Evolutionary conservation across 768 basidiomycete species (phyloP).

Genomic region (Antrodiella citrinella): DNA sequence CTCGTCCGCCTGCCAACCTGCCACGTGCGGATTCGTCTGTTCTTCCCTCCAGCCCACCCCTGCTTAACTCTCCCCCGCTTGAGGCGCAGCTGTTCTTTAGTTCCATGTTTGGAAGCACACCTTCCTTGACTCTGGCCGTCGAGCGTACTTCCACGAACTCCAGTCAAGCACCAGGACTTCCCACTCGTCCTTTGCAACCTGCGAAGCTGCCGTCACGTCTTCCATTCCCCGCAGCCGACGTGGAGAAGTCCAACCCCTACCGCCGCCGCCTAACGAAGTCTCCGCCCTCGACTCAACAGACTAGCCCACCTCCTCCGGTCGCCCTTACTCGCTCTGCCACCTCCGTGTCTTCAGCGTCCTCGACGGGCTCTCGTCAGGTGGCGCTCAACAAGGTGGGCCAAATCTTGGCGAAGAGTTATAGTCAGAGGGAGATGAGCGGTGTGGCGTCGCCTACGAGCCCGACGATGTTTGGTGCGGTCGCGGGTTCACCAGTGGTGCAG

Average conservation of each 20-base stretch:
- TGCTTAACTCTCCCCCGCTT: slow-evolving; percentile 48
- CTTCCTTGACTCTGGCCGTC: slow-evolving; percentile 9
- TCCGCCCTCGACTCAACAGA: background rate
- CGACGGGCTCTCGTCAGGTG: background rate
- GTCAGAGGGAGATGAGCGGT: background rate
- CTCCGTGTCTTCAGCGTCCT: background rate
- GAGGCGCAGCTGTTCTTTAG: slow-evolving; percentile 48
- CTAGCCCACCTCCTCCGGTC: background rate
- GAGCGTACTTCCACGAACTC: background rate
- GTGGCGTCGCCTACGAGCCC: slow-evolving; percentile 6
- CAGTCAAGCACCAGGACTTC: background rate
- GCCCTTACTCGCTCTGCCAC: background rate
- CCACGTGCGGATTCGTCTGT: slow-evolving; percentile 27
- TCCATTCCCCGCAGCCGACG: slow-evolving; percentile 7
- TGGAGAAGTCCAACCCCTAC: background rate
- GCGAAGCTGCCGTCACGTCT: slow-evolving; percentile 1
- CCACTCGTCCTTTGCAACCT: background rate
- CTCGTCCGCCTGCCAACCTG: background rate
- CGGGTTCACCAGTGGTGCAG: background rate
- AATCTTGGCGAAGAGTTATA: slow-evolving; percentile 8
- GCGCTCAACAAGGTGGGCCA: slow-evolving; percentile 5
- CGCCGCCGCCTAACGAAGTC: background rate
- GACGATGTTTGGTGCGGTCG: slow-evolving; percentile 9
- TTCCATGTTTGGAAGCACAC: slow-evolving; percentile 10
- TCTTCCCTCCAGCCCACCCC: slow-evolving; percentile 49